Evolutionary conservation across 2,329 filamentous ascomycete species (phyloP).

Genomic region (Neocucurbitaria cava): DNA sequence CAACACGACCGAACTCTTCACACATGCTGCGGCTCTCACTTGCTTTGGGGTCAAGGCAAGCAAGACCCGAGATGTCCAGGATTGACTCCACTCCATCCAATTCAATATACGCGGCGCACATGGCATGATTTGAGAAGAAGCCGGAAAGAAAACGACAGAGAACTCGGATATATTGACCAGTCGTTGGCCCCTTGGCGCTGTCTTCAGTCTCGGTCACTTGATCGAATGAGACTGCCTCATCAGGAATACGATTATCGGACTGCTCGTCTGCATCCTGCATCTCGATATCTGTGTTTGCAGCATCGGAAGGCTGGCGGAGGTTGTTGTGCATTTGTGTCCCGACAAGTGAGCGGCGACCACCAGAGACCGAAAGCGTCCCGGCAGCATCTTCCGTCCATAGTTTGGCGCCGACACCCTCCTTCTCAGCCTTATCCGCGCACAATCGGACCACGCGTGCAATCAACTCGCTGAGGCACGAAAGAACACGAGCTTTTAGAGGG

Average conservation of each 20-base stretch:
- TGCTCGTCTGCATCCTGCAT: slow-evolving; percentile 64
- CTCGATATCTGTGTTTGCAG: slow-evolving; percentile 58
- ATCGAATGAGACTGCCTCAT: slow-evolving; percentile 41
- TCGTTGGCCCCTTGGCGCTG: slow-evolving; percentile 59
- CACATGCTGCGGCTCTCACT: slow-evolving; percentile 66
- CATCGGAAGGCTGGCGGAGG: slow-evolving; percentile 17
- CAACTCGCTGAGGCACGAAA: slow-evolving; percentile 88
- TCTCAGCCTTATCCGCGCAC: slow-evolving; percentile 72
- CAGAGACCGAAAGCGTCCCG: slow-evolving; percentile 67
- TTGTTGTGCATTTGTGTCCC: slow-evolving; percentile 49
- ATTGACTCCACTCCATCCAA: slow-evolving; percentile 82
- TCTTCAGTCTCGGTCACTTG: slow-evolving; percentile 58
- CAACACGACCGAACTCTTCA: slow-evolving; percentile 73
- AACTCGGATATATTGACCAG: slow-evolving; percentile 75
- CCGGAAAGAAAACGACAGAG: slow-evolving; percentile 78
- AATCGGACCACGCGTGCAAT: slow-evolving; percentile 79
- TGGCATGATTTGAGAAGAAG: slow-evolving; percentile 75
- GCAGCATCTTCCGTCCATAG: slow-evolving; percentile 69
- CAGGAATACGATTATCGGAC: slow-evolving; percentile 2
- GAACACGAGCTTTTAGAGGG: slow-evolving; percentile 77
- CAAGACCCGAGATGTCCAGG: slow-evolving; percentile 81
- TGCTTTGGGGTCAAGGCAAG: slow-evolving; percentile 78
- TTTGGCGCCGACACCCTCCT: slow-evolving; percentile 78
- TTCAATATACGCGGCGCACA: slow-evolving; percentile 78
- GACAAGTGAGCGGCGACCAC: slow-evolving; percentile 56